A percentile compares a stretch with the other conserved stretches of the same genome.
These are phyloP conservation scores for Gracilaria caudata DNA, from an alignment of 23 red algal genomes.

Conservation along the genomic window DNA sequence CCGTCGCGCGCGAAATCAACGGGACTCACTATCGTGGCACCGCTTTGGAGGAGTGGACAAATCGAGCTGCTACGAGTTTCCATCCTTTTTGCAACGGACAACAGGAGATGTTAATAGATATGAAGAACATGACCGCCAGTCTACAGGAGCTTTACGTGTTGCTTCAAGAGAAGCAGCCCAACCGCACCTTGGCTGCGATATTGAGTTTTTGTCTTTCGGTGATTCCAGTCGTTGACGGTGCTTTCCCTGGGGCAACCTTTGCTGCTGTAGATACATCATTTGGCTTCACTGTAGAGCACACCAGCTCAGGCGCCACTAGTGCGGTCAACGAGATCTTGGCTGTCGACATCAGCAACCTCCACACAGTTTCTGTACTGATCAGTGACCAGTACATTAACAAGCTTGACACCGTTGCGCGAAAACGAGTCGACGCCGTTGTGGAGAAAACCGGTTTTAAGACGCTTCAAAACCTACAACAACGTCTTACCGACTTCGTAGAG, in stretches of 20 bases:
- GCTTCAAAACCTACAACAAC: background rate
- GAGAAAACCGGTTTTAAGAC: background rate
- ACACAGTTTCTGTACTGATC: background rate
- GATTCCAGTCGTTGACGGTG: background rate
- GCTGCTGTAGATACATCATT: background rate
- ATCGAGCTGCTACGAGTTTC: background rate
- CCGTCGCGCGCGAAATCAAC: background rate
- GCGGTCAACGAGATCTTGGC: background rate
- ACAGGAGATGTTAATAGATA: background rate
- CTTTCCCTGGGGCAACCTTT: background rate
- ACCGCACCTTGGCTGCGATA: background rate
- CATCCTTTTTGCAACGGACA: background rate
- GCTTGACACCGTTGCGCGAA: background rate
- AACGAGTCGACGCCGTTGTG: slow-evolving; percentile 10
- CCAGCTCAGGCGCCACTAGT: background rate
- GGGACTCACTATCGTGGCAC: background rate
- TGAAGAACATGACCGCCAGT: background rate
- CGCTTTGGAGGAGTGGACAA: background rate
- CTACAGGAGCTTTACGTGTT: background rate
- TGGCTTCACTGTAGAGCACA: background rate
- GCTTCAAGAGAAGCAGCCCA: background rate
- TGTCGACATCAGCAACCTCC: background rate
- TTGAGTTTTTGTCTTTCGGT: background rate
- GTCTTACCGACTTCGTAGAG: background rate
- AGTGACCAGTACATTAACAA: background rate